Evolutionary conservation across 176 grass and related monocot species (phyloP), one percentile per base, ranked within the genome.

Genomic region (Leersia perrieri): DNA sequence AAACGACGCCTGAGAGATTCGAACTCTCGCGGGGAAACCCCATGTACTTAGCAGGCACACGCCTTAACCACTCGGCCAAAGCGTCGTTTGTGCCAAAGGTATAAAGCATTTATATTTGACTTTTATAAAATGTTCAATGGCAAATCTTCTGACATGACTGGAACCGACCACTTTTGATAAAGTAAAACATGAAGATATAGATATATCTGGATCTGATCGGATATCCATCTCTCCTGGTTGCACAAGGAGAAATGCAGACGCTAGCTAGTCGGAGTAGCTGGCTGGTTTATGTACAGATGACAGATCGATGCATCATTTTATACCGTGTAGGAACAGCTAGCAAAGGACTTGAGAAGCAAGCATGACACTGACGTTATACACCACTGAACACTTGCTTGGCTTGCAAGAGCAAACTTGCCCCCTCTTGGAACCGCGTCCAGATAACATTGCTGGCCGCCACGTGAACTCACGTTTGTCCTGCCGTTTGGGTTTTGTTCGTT

Each of bases 1-100:
- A 1, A 18, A 3, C 90, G 83, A 70, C 81, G 78, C 93, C 93
- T 92, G 90, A 92, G 90, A 92, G 90, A 92, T 95, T 95, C 87
- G 87, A 95, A 92, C 84, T 94, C 83, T 94, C 88, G 92, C 89
- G 89, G 92, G 89, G 72, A 77, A 78, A 92, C 80, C 90, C 92
- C 95, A 98, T 94, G 95, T 98, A 94, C 95, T 98, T 98, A 94
- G 92, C 92, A 97, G 95, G 92, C 92, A 94, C 92, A 92, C 92
- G 94, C 95, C 95, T 97, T 98, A 98, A 94, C 95, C 95, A 98
- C 95, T 98, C 92, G 95, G 90, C 92, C 92, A 98, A 98, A 94
- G 85, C 83, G 88, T 81, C 91, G 41, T 26, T 5, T 18, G 15
- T 49, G 45, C 14, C 1, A 18, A 47, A 5, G 1, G 1, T 2